These are phyloP conservation scores for Xerocomellus dryophilus DNA, from an alignment of 768 basidiomycete genomes.

Conservation along the genomic window DNA sequence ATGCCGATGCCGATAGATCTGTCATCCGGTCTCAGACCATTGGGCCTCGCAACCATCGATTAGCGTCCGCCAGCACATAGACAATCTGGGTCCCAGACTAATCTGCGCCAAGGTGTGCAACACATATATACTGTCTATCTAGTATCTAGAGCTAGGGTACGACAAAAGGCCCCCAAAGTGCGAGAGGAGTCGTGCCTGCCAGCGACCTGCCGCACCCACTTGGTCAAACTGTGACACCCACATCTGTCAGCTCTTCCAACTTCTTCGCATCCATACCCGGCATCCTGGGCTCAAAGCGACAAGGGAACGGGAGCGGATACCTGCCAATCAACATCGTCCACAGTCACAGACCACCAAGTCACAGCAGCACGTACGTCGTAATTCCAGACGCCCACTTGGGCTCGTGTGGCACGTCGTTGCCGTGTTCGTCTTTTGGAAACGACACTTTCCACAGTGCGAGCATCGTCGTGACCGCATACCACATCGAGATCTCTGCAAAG, in stretches of 20 bases:
- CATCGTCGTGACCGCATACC: constrained; percentile 16
- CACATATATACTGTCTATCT: not conserved
- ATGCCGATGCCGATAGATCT: constrained; percentile 8
- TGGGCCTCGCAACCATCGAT: constrained; percentile 26
- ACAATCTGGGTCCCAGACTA: too few species aligned
- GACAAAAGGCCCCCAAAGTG: too few species aligned
- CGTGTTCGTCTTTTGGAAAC: constrained; percentile 11
- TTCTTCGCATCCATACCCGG: constrained; percentile 4
- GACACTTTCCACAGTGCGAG: constrained; percentile 16
- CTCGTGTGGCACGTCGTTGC: constrained; percentile 6
- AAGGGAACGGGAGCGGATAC: constrained; percentile 15
- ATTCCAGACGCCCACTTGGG: constrained; percentile 13
- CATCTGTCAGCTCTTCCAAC: constrained; percentile 10
- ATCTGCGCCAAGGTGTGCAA: too few species aligned
- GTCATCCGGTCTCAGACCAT: constrained; percentile 9
- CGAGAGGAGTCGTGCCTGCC: too few species aligned
- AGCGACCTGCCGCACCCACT: too few species aligned
- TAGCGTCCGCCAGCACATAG: too few species aligned
- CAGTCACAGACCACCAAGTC: not conserved
- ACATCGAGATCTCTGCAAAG: constrained; percentile 16
- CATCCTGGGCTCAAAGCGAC: constrained; percentile 12
- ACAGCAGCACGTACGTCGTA: constrained; percentile 9
- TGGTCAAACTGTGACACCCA: not conserved
- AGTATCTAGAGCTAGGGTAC: not conserved
- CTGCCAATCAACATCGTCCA: not conserved